Evolutionary conservation across 176 grass and related monocot genomes (phyloP).

Genomic region (Raddia guianensis): DNA sequence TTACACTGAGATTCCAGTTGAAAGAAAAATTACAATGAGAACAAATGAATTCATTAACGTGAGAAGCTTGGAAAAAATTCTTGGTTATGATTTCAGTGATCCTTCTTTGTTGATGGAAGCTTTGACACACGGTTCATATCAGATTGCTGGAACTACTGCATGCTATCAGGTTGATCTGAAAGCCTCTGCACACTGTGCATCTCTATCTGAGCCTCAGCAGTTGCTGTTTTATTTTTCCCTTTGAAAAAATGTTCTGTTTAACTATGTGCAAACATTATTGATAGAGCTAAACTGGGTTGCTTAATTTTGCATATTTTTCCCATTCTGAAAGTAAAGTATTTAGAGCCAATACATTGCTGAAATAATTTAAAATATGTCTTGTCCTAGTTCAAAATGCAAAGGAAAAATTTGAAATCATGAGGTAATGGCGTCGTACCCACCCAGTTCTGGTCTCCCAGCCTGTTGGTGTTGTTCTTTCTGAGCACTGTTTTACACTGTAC

Average conservation of each 20-base stretch:
- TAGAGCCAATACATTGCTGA: background rate
- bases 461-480: too few species aligned
- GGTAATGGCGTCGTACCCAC: background rate
- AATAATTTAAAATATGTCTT: too few species aligned
- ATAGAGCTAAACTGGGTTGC: background rate
- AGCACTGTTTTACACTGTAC: too few species aligned
- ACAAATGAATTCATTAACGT: conserved; percentile 57
- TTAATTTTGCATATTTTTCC: too few species aligned
- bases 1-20: conserved; percentile 35
- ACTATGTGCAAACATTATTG: background rate
- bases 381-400: background rate
- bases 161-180: conserved; percentile 67
- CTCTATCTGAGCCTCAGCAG: conserved; percentile 13
- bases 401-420: too few species aligned
- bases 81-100: conserved; percentile 63
- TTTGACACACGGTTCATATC: conserved; percentile 76
- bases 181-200: background rate
- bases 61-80: conserved; percentile 48
- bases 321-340: too few species aligned
- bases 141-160: conserved; percentile 50
- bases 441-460: too few species aligned
- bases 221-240: background rate
- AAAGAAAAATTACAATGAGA: conserved; percentile 34
- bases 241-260: background rate
- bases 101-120: conserved; percentile 67